Base-by-base conservation (phyloP, 2,329 filamentous ascomycete genomes). In the Pseudogymnoascus sp. region DNA sequence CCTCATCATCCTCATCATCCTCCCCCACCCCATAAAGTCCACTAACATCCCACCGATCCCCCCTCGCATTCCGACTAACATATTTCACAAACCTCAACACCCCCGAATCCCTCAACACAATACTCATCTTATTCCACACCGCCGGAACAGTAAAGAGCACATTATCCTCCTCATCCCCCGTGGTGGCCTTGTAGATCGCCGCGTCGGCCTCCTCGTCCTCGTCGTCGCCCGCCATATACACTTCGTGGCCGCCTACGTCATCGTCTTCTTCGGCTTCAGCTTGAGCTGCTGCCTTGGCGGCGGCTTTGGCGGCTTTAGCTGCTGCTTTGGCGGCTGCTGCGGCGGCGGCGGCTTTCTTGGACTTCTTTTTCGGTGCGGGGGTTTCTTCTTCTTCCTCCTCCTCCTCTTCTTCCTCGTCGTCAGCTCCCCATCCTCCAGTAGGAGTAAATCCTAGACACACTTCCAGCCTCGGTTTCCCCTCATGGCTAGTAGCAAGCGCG, bases 81-180 rank as follows among this genome's bases (percentile, higher is more conserved):
- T 97, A 99, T 78, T 97, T 99, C 70, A 97, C 91, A 72, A 99
- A 99, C 72, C 90, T 87, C 71, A 99, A 79, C 12, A 89, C 88
- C 12, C 90, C 92, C 66, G 84, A 85, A 72, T 99, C 94, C 62
- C 94, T 83, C 67, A 97, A 77, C 33, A 97, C 94, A 66, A 99
- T 84, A 65, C 88, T 91, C 77, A 99, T 80, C 65, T 89, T 90
- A 74, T 97, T 97, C 94, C 94, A 99, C 6, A 78, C 77, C 1
- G 87, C 85, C 0, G 85, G 80, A 68, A 85, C 86, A 53, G 82
- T 85, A 71, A 90, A 88, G 35, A 90, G 74, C 59, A 89, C 83
- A 0, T 85, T 85, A 66, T 89, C 87, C 62, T 96, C 92, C 60
- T 95, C 93, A 39, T 84, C 81, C 18, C 71, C 73, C 20, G 73